Conservation (phyloP, 768 basidiomycete genomes). For the Clitopilus passeckerianus region DNA sequence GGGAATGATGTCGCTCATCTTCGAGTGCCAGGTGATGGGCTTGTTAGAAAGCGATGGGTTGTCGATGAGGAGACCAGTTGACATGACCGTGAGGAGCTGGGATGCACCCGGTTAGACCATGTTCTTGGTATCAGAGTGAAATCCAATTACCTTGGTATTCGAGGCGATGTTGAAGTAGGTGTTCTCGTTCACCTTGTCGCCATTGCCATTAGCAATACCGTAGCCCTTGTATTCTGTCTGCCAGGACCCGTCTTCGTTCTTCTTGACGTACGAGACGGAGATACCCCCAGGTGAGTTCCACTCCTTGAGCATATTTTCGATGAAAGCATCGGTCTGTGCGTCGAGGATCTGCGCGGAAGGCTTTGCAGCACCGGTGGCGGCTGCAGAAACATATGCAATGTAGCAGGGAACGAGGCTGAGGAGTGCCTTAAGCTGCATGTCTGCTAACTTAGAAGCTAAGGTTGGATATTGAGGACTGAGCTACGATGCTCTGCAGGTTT, state of each 20-base stretch:
- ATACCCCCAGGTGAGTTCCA: constrained; percentile 6
- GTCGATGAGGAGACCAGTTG: constrained; percentile 19
- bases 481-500: neutral
- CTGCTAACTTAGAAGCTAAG: neutral
- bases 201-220: constrained; percentile 1
- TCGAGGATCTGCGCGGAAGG: neutral
- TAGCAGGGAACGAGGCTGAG: neutral
- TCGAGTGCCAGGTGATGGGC: constrained; percentile 16
- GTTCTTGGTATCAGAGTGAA: neutral
- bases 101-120: neutral
- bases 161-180: constrained; percentile 18
- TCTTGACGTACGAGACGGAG: constrained; percentile 2
- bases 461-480: neutral
- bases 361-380: neutral
- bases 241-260: neutral
- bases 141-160: constrained; percentile 15
- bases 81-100: constrained; percentile 17
- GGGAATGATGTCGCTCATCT: constrained; percentile 16
- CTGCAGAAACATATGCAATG: neutral
- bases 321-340: constrained; percentile 2
- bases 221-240: constrained; percentile 5
- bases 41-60: constrained; percentile 17
- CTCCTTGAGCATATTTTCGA: constrained; percentile 2
- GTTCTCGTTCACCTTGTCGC: constrained; percentile 1
- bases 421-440: neutral